A percentile compares a stretch with the other conserved stretches of the same genome.
Conservation (phyloP, 2,329 filamentous ascomycete genomes). For the Alternaria rosae region DNA sequence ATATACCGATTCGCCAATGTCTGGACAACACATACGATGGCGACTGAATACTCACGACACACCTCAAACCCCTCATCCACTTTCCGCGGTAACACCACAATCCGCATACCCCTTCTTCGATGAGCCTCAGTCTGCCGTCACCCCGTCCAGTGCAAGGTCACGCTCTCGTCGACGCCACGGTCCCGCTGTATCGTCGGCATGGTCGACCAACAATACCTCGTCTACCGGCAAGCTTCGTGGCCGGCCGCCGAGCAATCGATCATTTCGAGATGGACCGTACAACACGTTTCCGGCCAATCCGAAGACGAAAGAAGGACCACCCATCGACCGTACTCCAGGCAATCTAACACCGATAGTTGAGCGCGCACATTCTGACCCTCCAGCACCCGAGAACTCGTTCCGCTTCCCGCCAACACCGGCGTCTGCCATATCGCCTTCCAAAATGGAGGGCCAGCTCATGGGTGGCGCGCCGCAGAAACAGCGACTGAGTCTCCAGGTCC, state of each 20-base stretch:
- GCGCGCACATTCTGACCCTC: constrained; percentile 52
- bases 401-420: constrained; percentile 51
- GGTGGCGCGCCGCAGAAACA: constrained; percentile 49
- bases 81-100: constrained; percentile 79
- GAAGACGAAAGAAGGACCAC: constrained; percentile 56
- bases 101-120: constrained; percentile 58
- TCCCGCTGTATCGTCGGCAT: constrained; percentile 88
- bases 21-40: constrained; percentile 57
- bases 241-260: constrained; percentile 76
- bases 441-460: constrained; percentile 29
- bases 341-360: constrained; percentile 54
- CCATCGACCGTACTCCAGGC: constrained; percentile 54
- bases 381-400: constrained; percentile 45
- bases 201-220: constrained; percentile 72
- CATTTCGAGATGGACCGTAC: constrained; percentile 71
- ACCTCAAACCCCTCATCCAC: constrained; percentile 73
- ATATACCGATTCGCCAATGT: constrained; percentile 54
- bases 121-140: constrained; percentile 78
- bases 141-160: constrained; percentile 63
- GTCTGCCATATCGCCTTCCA: constrained; percentile 45
- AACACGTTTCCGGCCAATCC: constrained; percentile 73
- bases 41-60: constrained; percentile 65
- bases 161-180: constrained; percentile 72
- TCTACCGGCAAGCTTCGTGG: constrained; percentile 77
- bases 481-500: constrained; percentile 68